phyloP scores from a whole-genome alignment of 176 grass and related monocot species.

The Oryza longistaminata region DNA sequence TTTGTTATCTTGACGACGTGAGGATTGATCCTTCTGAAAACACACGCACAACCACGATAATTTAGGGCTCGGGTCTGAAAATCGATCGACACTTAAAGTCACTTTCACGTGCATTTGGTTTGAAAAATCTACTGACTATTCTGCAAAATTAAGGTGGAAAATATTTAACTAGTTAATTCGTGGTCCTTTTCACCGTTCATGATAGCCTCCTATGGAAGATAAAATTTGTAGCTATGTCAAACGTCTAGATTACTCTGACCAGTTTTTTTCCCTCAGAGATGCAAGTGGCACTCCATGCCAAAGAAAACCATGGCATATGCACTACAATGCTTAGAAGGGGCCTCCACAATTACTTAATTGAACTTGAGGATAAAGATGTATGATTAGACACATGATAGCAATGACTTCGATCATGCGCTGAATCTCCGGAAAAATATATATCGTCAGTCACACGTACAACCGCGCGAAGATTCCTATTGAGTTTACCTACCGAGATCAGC shows the following conservation, averaged over 20 bases:
- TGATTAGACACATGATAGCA: too few species aligned
- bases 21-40: background rate
- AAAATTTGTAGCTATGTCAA: background rate
- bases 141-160: too few species aligned
- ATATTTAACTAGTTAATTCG: too few species aligned
- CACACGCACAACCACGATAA: background rate
- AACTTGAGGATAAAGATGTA: background rate
- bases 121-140: background rate
- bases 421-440: background rate
- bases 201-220: background rate
- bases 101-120: background rate
- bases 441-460: too few species aligned
- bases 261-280: too few species aligned
- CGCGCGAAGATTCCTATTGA: background rate
- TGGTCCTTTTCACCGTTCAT: too few species aligned
- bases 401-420: background rate
- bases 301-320: background rate
- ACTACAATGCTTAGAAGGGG: background rate
- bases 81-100: background rate
- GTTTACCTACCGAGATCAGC: background rate
- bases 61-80: background rate
- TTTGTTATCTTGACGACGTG: background rate
- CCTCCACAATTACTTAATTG: background rate
- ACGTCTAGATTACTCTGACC: background rate
- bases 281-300: too few species aligned